These are phyloP conservation scores for Boletus rex-veris DNA, from an alignment of 768 basidiomycete species.

Conservation along the genomic window DNA sequence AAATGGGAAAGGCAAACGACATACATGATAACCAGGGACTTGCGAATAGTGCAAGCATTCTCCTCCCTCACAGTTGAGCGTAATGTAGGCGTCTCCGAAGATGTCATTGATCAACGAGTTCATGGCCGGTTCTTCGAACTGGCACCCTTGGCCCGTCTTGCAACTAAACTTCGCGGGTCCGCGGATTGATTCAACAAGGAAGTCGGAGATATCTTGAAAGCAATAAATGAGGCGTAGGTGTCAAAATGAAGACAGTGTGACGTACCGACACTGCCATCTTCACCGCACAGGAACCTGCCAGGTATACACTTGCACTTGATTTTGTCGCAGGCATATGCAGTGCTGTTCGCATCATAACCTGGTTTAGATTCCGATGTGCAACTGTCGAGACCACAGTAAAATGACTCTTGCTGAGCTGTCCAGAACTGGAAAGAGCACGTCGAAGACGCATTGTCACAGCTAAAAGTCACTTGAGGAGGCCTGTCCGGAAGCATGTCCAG, in stretches of 20 bases:
- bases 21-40: constrained; percentile 87
- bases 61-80: constrained; percentile 80
- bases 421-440: constrained; percentile 97
- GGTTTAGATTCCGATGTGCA: constrained; percentile 51
- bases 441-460: constrained; percentile 61
- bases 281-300: constrained; percentile 90
- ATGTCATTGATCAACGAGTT: constrained; percentile 90
- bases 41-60: constrained; percentile 93
- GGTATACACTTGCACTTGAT: constrained; percentile 94
- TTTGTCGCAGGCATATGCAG: constrained; percentile 74
- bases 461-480: constrained; percentile 95
- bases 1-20: background rate
- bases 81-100: constrained; percentile 90
- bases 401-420: constrained; percentile 92
- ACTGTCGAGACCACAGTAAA: constrained; percentile 83
- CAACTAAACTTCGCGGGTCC: constrained; percentile 91
- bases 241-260: constrained; percentile 11
- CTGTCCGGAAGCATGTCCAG: constrained; percentile 86
- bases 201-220: constrained; percentile 78
- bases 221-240: background rate
- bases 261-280: constrained; percentile 89
- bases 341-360: constrained; percentile 67
- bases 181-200: constrained; percentile 82
- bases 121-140: constrained; percentile 96
- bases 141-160: constrained; percentile 65